These are phyloP conservation scores for Trichaptum fuscoviolaceum DNA, from an alignment of 768 basidiomycete species.

Conservation along the genomic window DNA sequence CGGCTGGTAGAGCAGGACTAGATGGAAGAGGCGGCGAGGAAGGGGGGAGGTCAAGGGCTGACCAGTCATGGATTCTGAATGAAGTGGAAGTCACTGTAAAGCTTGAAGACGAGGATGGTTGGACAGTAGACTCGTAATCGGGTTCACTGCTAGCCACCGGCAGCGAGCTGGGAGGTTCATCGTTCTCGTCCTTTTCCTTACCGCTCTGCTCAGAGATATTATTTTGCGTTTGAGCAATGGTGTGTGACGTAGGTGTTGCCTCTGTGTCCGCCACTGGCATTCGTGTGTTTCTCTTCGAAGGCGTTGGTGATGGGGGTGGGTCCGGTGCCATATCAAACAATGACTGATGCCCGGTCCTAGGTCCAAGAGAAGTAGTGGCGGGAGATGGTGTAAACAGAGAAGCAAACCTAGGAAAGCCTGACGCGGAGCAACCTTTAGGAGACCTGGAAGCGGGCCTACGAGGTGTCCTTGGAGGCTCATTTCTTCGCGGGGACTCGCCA, in stretches of 20 bases:
- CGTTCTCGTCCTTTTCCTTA: not conserved
- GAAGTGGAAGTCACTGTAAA: not conserved
- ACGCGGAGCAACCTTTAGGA: not conserved
- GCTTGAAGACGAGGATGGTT: not conserved
- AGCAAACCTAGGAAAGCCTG: not conserved
- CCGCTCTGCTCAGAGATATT: not conserved
- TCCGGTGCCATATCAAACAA: not conserved
- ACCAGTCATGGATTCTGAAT: not conserved
- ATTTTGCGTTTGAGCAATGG: not conserved
- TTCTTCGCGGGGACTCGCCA: not conserved
- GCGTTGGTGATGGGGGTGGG: not conserved
- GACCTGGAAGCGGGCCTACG: not conserved
- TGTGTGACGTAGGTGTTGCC: not conserved
- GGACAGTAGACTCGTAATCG: not conserved
- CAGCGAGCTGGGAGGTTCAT: slow-evolving; percentile 1
- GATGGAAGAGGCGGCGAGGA: slow-evolving; percentile 2
- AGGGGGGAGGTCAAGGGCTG: not conserved
- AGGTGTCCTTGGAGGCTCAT: not conserved
- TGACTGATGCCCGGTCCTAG: not conserved
- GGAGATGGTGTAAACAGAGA: slow-evolving; percentile 2
- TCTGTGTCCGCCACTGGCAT: not conserved
- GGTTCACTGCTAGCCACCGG: slow-evolving; percentile 4
- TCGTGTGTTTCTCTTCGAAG: not conserved
- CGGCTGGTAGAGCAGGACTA: not conserved
- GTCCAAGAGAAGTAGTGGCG: not conserved